Evolutionary conservation across 1,139 yeast species (phyloP).

Genomic region (Diutina mesorugosa): DNA sequence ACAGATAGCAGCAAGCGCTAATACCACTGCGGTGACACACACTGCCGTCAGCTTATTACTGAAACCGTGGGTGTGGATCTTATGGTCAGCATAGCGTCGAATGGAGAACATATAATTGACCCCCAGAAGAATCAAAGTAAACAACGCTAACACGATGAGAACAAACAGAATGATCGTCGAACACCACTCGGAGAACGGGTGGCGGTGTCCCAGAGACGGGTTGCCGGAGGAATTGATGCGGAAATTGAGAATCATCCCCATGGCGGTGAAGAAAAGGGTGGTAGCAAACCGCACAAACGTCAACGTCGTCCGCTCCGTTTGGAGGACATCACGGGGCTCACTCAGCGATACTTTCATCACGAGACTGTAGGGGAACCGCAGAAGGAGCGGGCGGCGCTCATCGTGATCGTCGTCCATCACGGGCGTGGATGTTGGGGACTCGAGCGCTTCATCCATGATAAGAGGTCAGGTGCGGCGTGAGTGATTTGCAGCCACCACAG

Average conservation of each 20-base stretch:
- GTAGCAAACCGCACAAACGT: conserved; percentile 40
- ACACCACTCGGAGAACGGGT: conserved; percentile 6
- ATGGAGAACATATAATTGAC: conserved; percentile 35
- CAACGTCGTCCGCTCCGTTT: conserved; percentile 46
- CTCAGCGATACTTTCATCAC: conserved; percentile 14
- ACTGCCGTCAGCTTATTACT: conserved; percentile 25
- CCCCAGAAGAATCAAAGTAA: conserved; percentile 26
- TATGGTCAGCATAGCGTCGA: conserved; percentile 28
- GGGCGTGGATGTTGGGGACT: background rate
- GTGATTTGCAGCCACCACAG: background rate
- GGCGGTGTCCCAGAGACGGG: conserved; percentile 4
- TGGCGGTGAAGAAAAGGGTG: conserved; percentile 35
- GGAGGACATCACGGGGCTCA: conserved; percentile 51
- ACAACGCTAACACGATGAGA: conserved; percentile 26
- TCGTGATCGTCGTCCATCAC: background rate
- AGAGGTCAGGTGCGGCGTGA: background rate
- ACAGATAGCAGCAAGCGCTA: conserved; percentile 29
- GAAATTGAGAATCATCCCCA: conserved; percentile 40
- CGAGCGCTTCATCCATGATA: background rate
- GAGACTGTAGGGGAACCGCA: conserved; percentile 12
- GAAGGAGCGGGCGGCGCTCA: background rate
- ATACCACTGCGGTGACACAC: conserved; percentile 26
- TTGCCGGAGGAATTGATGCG: conserved; percentile 22
- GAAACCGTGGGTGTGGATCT: conserved; percentile 26
- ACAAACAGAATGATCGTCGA: conserved; percentile 24